Evolutionary conservation across 139 green algal genomes (phyloP), one percentile per base, ranked within the genome.

Genomic region (Asterochloris sp.): DNA sequence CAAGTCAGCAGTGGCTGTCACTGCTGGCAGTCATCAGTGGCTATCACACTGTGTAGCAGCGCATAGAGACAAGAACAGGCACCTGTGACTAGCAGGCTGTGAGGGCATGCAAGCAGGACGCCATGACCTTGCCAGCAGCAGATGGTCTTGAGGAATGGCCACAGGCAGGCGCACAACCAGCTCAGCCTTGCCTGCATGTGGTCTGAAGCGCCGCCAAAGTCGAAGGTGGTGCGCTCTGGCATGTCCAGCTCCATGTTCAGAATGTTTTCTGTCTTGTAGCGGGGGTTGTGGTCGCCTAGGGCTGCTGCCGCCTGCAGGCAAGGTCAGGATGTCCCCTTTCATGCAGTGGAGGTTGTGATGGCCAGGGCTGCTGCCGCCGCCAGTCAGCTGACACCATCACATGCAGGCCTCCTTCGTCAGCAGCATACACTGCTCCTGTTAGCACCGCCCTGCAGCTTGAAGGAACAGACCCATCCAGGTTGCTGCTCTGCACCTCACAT

Each of bases 211-310:
- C 69, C 68, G 73, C 28, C 73, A 63, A 77, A 90, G 74, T 93
- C 91, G 75, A 91, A 93, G 0, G 91, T 94, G 26, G 89, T 91
- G 19, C 90, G 83, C 85, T 94, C 89, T 11, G 93, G 93, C 88
- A 96, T 85, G 77, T 96, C 93, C 62, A 94, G 84, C 79, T 94
- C 89, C 60, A 96, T 78, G 38, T 86, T 89, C 38, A 96, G 84
- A 68, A 96, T 94, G 86, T 96, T 96, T 68, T 96, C 93, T 19
- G 87, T 87, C 85, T 91, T 92, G 88, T 94, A 94, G 23, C 92
- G 79, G 23, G 91, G 91, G 83, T 95, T 95, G 86, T 93, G 91
- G 78, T 94, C 91, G 26, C 92, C 92, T 78, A 92, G 87, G 38
- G 86, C 85, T 28, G 85, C 88, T 13, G 88, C 88, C 63, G 90